Evolutionary conservation across 2,329 filamentous ascomycete species (phyloP).

Genomic region (Paecilomyces formosus): DNA sequence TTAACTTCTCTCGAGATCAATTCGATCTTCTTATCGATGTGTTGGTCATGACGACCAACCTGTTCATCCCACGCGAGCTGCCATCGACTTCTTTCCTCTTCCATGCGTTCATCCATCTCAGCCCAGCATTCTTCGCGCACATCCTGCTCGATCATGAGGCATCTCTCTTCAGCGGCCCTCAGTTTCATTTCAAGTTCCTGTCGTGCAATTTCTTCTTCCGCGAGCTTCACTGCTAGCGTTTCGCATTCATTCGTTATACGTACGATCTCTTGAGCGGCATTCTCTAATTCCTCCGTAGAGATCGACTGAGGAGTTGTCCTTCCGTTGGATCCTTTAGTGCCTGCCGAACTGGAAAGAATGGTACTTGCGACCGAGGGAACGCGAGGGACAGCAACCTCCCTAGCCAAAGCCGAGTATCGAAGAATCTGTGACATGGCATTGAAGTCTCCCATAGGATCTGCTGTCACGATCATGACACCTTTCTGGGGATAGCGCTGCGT

Average conservation of each 20-base stretch:
- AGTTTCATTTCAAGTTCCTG: slow-evolving; percentile 67
- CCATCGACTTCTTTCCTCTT: slow-evolving; percentile 72
- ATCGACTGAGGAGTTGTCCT: slow-evolving; percentile 36
- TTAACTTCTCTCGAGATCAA: slow-evolving; percentile 53
- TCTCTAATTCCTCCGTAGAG: slow-evolving; percentile 64
- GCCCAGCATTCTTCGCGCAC: slow-evolving; percentile 81
- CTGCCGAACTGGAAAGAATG: slow-evolving; percentile 41
- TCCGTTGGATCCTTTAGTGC: slow-evolving; percentile 27
- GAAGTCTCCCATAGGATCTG: slow-evolving; percentile 86
- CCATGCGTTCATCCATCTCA: slow-evolving; percentile 75
- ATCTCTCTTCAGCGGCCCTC: slow-evolving; percentile 53
- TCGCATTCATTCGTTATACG: slow-evolving; percentile 74
- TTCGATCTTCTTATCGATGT: slow-evolving; percentile 82
- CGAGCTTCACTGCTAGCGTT: slow-evolving; percentile 60
- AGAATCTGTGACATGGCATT: slow-evolving; percentile 96
- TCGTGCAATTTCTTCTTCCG: slow-evolving; percentile 63
- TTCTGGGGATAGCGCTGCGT: slow-evolving; percentile 65
- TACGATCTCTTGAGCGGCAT: slow-evolving; percentile 71
- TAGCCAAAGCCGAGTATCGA: slow-evolving; percentile 84
- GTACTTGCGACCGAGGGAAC: slow-evolving; percentile 74
- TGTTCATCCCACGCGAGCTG: slow-evolving; percentile 71
- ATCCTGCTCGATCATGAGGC: slow-evolving; percentile 71
- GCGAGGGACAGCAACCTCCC: slow-evolving; percentile 85
- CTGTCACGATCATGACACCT: slow-evolving; percentile 92
- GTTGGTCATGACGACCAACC: slow-evolving; percentile 68